Percentiles rank a stretch among this genome's conserved stretches.
Evolutionary conservation across 768 basidiomycete species (phyloP).

Genomic region (Neoboletus subvelutipes): DNA sequence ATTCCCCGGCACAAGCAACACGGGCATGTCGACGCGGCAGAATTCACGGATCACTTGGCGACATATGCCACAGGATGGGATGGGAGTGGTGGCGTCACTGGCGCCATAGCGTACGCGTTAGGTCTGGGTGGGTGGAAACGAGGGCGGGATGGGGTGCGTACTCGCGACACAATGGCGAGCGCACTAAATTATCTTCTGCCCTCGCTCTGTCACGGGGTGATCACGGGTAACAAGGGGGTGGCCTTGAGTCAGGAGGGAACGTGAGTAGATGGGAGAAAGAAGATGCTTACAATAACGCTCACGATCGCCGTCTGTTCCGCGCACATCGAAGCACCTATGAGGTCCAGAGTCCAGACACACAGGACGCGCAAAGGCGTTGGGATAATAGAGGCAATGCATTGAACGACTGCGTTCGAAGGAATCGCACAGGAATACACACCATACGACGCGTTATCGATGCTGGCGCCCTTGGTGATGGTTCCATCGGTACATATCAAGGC

Average conservation of each 20-base stretch:
- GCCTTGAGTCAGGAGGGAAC: neutral
- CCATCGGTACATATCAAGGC: slow-evolving; percentile 72
- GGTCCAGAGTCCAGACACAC: neutral
- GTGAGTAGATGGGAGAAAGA: neutral
- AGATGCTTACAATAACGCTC: slow-evolving; percentile 73
- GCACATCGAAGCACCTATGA: slow-evolving; percentile 80
- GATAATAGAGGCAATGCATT: neutral
- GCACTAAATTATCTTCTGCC: slow-evolving; percentile 66
- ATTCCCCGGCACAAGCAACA: slow-evolving; percentile 32
- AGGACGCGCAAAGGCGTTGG: neutral
- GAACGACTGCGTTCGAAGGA: neutral
- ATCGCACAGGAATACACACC: slow-evolving; percentile 46
- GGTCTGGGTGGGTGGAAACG: neutral
- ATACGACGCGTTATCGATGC: slow-evolving; percentile 92
- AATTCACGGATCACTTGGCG: slow-evolving; percentile 90
- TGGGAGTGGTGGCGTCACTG: slow-evolving; percentile 68
- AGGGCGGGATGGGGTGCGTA: slow-evolving; percentile 2
- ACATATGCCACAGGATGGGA: slow-evolving; percentile 92
- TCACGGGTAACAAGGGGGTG: neutral
- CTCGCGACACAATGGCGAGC: slow-evolving; percentile 76
- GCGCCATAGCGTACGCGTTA: neutral
- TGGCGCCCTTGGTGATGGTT: slow-evolving; percentile 76
- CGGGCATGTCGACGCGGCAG: slow-evolving; percentile 70
- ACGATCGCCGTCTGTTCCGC: slow-evolving; percentile 91
- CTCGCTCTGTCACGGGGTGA: slow-evolving; percentile 59